Evolutionary conservation across 805 yeast genomes (phyloP).

Genomic region (Metschnikowia rubicola): DNA sequence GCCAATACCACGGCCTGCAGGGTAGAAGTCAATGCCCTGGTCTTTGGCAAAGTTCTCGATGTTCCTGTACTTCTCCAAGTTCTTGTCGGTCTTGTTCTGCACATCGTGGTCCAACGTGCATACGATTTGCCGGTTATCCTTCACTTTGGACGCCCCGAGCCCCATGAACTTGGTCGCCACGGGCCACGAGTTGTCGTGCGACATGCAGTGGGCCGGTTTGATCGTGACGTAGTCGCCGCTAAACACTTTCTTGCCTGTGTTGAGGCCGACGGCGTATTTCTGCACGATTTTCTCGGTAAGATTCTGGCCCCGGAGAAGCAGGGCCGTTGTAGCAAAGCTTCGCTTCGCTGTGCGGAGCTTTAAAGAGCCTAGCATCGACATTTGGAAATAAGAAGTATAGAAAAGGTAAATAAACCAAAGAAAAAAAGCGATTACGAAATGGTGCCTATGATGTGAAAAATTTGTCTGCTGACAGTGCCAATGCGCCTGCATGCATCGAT

Average conservation of each 20-base stretch:
- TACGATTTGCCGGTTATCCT: constrained; percentile 86
- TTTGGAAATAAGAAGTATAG: not conserved
- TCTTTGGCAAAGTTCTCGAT: constrained; percentile 85
- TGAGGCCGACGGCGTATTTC: constrained; percentile 81
- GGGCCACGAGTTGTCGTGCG: constrained; percentile 99
- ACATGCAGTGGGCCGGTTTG: constrained; percentile 96
- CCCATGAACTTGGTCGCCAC: constrained; percentile 96
- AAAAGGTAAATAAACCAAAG: not conserved
- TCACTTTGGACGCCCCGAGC: constrained; percentile 80
- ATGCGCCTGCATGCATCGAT: constrained; percentile 15
- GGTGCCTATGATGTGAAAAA: not conserved
- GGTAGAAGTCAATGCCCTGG: constrained; percentile 94
- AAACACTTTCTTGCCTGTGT: constrained; percentile 70
- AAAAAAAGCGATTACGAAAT: not conserved
- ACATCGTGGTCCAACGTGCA: constrained; percentile 98
- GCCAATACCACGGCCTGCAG: constrained; percentile 99
- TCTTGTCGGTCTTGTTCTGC: constrained; percentile 87
- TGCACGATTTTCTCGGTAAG: constrained; percentile 95
- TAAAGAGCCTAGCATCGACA: constrained; percentile 12
- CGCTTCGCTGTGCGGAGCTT: constrained; percentile 8
- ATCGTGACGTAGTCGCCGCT: constrained; percentile 95
- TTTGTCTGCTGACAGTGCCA: not conserved
- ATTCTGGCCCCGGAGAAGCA: constrained; percentile 57
- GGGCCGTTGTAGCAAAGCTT: constrained; percentile 17
- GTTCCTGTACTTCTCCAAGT: constrained; percentile 80